Percentiles rank a stretch among this genome's conserved stretches.
phyloP scores from a whole-genome alignment of 805 yeast genomes.

The Wickerhamiella lipophila region DNA sequence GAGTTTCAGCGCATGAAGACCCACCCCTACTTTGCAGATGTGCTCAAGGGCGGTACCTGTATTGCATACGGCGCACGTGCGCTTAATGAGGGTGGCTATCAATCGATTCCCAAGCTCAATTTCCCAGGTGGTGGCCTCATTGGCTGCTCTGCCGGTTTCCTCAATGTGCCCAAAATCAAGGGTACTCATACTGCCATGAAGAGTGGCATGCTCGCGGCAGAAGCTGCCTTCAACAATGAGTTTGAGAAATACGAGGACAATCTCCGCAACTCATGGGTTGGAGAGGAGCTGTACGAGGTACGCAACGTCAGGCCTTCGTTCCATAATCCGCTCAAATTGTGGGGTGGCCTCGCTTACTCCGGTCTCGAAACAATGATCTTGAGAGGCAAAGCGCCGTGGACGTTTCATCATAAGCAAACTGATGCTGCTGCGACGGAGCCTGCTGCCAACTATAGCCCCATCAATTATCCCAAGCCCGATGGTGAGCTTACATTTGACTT shows the following conservation, averaged over 20 bases:
- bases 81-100: constrained; percentile 92
- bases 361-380: constrained; percentile 72
- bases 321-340: constrained; percentile 55
- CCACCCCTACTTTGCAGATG: constrained; percentile 69
- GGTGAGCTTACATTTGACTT: constrained; percentile 85
- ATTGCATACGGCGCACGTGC: constrained; percentile 93
- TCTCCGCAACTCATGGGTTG: constrained; percentile 70
- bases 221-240: constrained; percentile 47
- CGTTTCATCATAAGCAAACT: constrained; percentile 52
- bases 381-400: constrained; percentile 78
- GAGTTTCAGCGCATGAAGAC: constrained; percentile 91
- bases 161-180: constrained; percentile 94
- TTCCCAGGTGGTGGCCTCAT: constrained; percentile 96
- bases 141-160: constrained; percentile 93
- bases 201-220: constrained; percentile 92
- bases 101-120: constrained; percentile 75
- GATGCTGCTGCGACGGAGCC: constrained; percentile 62
- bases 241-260: constrained; percentile 49
- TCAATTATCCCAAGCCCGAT: constrained; percentile 91
- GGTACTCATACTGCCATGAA: constrained; percentile 98
- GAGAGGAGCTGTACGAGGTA: constrained; percentile 67
- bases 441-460: constrained; percentile 55
- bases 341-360: constrained; percentile 73
- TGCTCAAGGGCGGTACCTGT: constrained; percentile 80
- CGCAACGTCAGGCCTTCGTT: constrained; percentile 92